A percentile compares a stretch with the other conserved stretches of the same genome.
These are phyloP conservation scores for Globisporangium paroecandrum DNA, from an alignment of 352 stramenopile species.

Conservation along the genomic window DNA sequence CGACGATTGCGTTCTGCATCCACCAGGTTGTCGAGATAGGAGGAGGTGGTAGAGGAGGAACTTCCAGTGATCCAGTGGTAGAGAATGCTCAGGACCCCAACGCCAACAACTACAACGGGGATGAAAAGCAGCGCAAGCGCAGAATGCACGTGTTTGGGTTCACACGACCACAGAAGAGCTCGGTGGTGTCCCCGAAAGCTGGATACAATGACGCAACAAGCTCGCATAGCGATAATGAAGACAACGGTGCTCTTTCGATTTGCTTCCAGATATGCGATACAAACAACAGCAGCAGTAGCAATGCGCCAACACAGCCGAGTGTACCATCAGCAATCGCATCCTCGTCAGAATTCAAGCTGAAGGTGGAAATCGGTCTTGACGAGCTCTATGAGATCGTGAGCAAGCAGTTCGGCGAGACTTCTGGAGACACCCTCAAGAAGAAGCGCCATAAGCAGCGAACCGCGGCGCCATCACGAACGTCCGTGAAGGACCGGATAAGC, in stretches of 20 bases:
- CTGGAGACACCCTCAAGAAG: neutral
- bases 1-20: slow-evolving; percentile 37
- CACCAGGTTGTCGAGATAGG: slow-evolving; percentile 31
- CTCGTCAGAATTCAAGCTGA: slow-evolving; percentile 15
- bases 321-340: neutral
- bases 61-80: neutral
- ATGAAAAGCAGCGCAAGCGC: slow-evolving; percentile 11
- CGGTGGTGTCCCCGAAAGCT: neutral
- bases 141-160: slow-evolving; percentile 37
- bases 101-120: neutral
- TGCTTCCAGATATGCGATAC: slow-evolving; percentile 31
- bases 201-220: neutral
- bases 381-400: slow-evolving; percentile 29
- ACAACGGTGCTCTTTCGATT: slow-evolving; percentile 19
- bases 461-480: neutral
- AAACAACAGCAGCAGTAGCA: neutral
- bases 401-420: neutral
- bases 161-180: slow-evolving; percentile 21
- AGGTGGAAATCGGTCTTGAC: slow-evolving; percentile 26
- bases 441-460: slow-evolving; percentile 1
- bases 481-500: slow-evolving; percentile 19
- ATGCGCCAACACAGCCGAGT: neutral
- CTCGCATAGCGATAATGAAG: neutral
- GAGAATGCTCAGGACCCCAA: neutral
- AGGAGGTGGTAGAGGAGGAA: no score